Conservation (phyloP, 1,284 basidiomycete species). For the Malassezia globosa region DNA sequence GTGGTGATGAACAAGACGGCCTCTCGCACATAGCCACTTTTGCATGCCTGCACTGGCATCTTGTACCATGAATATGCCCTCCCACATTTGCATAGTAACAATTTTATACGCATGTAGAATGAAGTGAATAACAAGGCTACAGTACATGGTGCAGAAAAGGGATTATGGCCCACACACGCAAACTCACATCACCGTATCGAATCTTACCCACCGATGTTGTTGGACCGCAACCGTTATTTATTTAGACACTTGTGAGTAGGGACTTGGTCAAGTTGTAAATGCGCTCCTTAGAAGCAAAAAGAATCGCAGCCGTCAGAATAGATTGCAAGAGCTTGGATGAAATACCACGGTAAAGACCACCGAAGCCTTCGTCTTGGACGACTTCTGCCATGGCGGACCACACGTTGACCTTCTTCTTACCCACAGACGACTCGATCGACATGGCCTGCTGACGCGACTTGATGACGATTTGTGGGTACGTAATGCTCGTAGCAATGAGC, state of each 20-base stretch:
- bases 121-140: no score
- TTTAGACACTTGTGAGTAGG: neutral
- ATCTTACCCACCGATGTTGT: no score
- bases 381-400: slow-evolving; percentile 46
- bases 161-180: no score
- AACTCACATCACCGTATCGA: no score
- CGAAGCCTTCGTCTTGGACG: slow-evolving; percentile 35
- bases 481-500: slow-evolving; percentile 42
- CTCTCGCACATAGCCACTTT: no score
- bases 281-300: slow-evolving; percentile 44
- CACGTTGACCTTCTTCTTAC: slow-evolving; percentile 32
- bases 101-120: neutral
- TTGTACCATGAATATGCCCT: neutral
- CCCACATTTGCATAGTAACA: no score
- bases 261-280: slow-evolving; percentile 34
- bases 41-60: neutral
- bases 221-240: no score
- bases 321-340: slow-evolving; percentile 41
- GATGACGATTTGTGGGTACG: slow-evolving; percentile 46
- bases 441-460: slow-evolving; percentile 44
- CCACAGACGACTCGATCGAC: slow-evolving; percentile 17
- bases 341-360: slow-evolving; percentile 45
- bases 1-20: no score
- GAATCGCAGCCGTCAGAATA: slow-evolving; percentile 43
- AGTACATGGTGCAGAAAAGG: no score